Percentiles rank a stretch among this genome's conserved stretches.
These are phyloP conservation scores for Hanseniaspora lindneri DNA, from an alignment of 805 yeast genomes.

Conservation along the genomic window DNA sequence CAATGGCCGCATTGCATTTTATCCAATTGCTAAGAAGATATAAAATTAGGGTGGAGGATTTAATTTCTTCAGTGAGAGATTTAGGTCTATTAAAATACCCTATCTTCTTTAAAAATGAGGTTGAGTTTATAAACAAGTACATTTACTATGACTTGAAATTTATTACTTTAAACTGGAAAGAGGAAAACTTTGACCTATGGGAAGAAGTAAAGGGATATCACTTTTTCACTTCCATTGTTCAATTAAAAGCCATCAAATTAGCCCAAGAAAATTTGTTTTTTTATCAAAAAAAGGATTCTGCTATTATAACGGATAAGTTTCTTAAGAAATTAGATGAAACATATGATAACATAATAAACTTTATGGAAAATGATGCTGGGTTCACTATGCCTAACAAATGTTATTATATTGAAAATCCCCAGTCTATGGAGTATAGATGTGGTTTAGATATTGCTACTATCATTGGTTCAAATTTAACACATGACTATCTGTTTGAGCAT, in stretches of 20 bases:
- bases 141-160: constrained; percentile 62
- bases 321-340: constrained; percentile 20
- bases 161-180: constrained; percentile 48
- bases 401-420: constrained; percentile 62
- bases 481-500: constrained; percentile 31
- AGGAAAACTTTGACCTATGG: constrained; percentile 78
- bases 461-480: constrained; percentile 34
- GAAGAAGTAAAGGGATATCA: constrained; percentile 71
- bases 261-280: constrained; percentile 36
- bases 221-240: constrained; percentile 67
- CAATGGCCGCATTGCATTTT: constrained; percentile 50
- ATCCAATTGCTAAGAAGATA: constrained; percentile 34
- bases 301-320: constrained; percentile 16
- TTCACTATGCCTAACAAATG: constrained; percentile 34
- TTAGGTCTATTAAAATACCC: constrained; percentile 1
- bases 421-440: constrained; percentile 35
- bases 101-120: constrained; percentile 22
- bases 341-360: constrained; percentile 22
- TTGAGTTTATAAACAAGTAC: constrained; percentile 40
- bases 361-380: constrained; percentile 27
- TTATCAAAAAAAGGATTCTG: constrained; percentile 20
- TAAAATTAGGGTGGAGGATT: constrained; percentile 23
- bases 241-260: constrained; percentile 52
- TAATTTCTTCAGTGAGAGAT: constrained; percentile 22
- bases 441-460: constrained; percentile 76